Evolutionary conservation across 345 rosid genomes (phyloP).

Genomic region (Pistacia vera): DNA sequence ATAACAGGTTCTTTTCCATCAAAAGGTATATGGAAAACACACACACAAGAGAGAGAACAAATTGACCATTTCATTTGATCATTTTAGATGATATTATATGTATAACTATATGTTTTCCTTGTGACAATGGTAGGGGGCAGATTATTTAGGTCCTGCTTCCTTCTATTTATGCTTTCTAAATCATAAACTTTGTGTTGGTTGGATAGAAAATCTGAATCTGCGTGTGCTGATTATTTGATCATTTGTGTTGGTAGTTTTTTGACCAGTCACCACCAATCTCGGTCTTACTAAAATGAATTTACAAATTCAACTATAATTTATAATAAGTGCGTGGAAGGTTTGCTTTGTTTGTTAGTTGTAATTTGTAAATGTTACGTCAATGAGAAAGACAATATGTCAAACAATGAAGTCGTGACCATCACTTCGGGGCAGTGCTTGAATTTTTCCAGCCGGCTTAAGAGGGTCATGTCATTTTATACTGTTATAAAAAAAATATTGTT

Average conservation of each 20-base stretch:
- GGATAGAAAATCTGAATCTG: background rate
- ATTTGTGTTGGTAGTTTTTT: too few species aligned
- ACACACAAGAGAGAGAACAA: slow-evolving; percentile 16
- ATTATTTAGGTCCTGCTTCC: slow-evolving; percentile 9
- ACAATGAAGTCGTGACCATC: background rate
- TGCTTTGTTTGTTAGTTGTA: background rate
- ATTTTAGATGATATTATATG: background rate
- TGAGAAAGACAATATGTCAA: background rate
- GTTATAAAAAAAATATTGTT: too few species aligned
- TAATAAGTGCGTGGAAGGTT: too few species aligned
- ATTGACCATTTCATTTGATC: background rate
- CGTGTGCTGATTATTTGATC: too few species aligned
- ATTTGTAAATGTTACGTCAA: background rate
- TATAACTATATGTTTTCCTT: background rate
- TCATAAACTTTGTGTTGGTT: background rate
- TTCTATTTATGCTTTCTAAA: slow-evolving; percentile 11
- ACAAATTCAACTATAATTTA: too few species aligned
- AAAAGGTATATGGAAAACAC: slow-evolving; percentile 63
- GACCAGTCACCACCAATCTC: too few species aligned
- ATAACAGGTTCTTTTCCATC: slow-evolving; percentile 43
- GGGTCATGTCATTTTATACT: too few species aligned
- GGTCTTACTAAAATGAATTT: too few species aligned
- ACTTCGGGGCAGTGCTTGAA: background rate
- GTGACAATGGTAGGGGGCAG: background rate
- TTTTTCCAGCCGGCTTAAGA: background rate